Base-by-base conservation (phyloP, 2,329 filamentous ascomycete species). In the Sphaerulina populicola region DNA sequence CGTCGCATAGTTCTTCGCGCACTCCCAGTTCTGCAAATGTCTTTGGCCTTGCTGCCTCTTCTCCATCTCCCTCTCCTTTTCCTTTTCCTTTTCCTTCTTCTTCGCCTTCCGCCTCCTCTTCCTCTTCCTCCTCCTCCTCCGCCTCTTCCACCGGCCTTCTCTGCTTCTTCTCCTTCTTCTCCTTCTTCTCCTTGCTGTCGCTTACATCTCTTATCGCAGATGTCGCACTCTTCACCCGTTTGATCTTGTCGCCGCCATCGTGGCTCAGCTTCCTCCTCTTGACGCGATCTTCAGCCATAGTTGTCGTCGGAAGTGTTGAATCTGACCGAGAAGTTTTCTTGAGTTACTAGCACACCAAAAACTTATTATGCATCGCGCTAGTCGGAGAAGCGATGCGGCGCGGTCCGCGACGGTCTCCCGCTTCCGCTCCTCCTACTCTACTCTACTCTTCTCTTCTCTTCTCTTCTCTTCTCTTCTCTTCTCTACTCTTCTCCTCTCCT, bases 1-100 rank as follows among this genome's bases (percentile, higher is more conserved):
- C 88, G 66, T 97, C 90, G 71, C 88, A 94, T 47, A 98, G 77
- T 29, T 86, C 80, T 50, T 94, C 88, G 52, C 90, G 86, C 44
- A 97, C 79, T 21, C 91, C 91, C 40, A 87, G 67, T 31, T 87
- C 83, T 49, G 78, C 80, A 63, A 88, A 88, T 0, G 80, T 81
- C 70, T 83, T 84, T 23, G 51, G 47, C 11, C 31, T 42, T 29
- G 43, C 39, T 29, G 43, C 39, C 27, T 49, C 57, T 38, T 50
- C 58, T 5, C 37, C 56, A 5, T 64, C 60, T 14, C 61, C 46
- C 54, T 66, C 59, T 38, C 61, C 57, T 18, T 38, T 48, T 27
- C 53, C 55, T 47, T 31, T 62, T 35, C 47, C 31, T 53, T 27
- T 5, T 7, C 23, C 23, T 5, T 27, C 23, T 5, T 1, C 23